Conservation (phyloP, 1,284 basidiomycete genomes). For the Psilocybe mexicana region DNA sequence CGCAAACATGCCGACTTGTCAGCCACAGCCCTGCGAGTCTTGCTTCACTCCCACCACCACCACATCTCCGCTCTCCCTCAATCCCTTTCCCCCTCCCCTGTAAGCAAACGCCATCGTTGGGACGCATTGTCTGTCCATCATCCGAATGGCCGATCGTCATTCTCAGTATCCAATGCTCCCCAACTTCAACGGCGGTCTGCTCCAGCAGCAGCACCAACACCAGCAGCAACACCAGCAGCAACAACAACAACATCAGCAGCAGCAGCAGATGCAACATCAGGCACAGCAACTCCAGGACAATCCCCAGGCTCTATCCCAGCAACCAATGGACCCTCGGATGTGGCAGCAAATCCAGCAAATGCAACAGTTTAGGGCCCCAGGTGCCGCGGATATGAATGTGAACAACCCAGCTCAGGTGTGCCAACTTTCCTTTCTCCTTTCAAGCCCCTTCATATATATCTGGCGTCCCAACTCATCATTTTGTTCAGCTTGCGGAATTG, state of each 20-base stretch:
- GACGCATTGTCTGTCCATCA: conserved; percentile 21
- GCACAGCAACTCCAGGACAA: conserved; percentile 48
- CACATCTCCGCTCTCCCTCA: conserved; percentile 23
- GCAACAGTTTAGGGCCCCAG: conserved; percentile 43
- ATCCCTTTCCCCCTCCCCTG: conserved; percentile 17
- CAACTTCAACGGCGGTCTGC: conserved; percentile 44
- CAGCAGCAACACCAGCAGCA: conserved; percentile 45
- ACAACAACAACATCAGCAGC: conserved; percentile 42
- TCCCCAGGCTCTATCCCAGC: conserved; percentile 32
- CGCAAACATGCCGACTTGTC: conserved; percentile 39
- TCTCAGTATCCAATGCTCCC: conserved; percentile 51
- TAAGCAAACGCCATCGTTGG: conserved; percentile 9
- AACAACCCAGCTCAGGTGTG: conserved; percentile 47
- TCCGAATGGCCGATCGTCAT: conserved; percentile 62
- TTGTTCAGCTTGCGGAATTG: conserved; percentile 36
- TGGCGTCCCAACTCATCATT: conserved; percentile 11
- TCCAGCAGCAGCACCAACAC: conserved; percentile 46
- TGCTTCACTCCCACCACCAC: conserved; percentile 47
- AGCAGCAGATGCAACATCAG: conserved; percentile 42
- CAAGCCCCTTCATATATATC: conserved; percentile 8
- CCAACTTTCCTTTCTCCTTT: conserved; percentile 22
- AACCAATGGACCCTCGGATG: conserved; percentile 47
- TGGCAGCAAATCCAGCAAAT: conserved; percentile 56
- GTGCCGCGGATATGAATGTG: conserved; percentile 43
- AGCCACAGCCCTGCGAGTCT: conserved; percentile 43